A percentile compares a stretch with the other conserved stretches of the same genome.
phyloP scores from a whole-genome alignment of 208 protist genomes.

The Leishmania tarentolae region DNA sequence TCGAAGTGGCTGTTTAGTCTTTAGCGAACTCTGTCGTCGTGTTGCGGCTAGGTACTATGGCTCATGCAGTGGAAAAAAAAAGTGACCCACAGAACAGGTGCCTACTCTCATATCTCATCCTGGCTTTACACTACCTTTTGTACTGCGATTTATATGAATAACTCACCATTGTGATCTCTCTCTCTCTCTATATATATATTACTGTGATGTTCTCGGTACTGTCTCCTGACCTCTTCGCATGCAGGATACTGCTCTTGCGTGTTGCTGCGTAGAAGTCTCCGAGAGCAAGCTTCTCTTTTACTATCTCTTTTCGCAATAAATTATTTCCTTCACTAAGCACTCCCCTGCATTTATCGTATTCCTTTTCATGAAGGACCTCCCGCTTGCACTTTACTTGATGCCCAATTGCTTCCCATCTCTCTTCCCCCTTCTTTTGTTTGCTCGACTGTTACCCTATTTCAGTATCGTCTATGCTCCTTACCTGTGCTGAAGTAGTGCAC shows the following conservation, averaged over 20 bases:
- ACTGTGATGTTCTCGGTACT: neutral
- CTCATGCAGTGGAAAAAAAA: no score
- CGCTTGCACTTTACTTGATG: neutral
- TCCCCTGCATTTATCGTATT: neutral
- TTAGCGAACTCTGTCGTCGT: no score
- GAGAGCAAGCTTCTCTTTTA: neutral
- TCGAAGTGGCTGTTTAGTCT: no score
- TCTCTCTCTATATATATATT: no score
- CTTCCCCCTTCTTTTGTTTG: neutral
- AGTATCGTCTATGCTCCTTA: neutral
- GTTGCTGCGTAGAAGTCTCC: neutral
- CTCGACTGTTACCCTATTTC: neutral
- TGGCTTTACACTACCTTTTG: no score
- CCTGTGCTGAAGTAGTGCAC: neutral
- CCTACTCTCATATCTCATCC: no score
- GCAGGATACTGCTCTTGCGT: neutral
- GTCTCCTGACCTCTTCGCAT: neutral
- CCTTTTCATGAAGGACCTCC: neutral
- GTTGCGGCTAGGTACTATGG: no score
- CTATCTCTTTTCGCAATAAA: neutral
- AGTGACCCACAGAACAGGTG: no score
- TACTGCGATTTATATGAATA: neutral
- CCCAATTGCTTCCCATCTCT: neutral
- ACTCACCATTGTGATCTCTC: neutral
- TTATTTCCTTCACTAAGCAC: neutral